These are phyloP conservation scores for Boletus semigastroideus DNA, from an alignment of 1,284 basidiomycete species.

Conservation along the genomic window DNA sequence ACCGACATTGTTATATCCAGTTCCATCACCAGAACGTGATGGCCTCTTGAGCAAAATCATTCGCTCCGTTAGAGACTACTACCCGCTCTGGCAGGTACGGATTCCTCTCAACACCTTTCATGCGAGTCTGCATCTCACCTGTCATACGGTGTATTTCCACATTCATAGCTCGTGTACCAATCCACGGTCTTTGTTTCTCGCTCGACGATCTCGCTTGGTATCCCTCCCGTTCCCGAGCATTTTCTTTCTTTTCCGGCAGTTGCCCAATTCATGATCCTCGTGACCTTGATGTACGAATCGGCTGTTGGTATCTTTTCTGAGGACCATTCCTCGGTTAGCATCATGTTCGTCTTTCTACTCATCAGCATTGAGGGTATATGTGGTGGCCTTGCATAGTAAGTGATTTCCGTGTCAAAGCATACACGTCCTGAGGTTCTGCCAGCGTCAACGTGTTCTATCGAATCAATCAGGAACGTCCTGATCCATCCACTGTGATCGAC, in stretches of 20 bases:
- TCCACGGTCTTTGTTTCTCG: slow-evolving; percentile 95
- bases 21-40: slow-evolving; percentile 62
- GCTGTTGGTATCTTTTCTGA: slow-evolving; percentile 63
- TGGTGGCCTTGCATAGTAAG: slow-evolving; percentile 90
- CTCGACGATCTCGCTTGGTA: slow-evolving; percentile 84
- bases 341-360: slow-evolving; percentile 71
- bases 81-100: slow-evolving; percentile 88
- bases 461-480: slow-evolving; percentile 71
- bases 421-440: neutral
- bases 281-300: slow-evolving; percentile 63
- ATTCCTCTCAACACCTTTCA: neutral
- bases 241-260: slow-evolving; percentile 76
- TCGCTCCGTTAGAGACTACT: slow-evolving; percentile 88
- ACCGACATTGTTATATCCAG: slow-evolving; percentile 88
- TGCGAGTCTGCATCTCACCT: slow-evolving; percentile 10
- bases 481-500: slow-evolving; percentile 43
- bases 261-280: slow-evolving; percentile 64
- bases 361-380: slow-evolving; percentile 86
- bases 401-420: neutral
- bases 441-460: slow-evolving; percentile 89
- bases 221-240: slow-evolving; percentile 77
- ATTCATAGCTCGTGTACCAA: slow-evolving; percentile 74
- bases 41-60: slow-evolving; percentile 76
- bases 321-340: slow-evolving; percentile 51
- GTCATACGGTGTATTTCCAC: slow-evolving; percentile 12